Percentiles rank a stretch among this genome's conserved stretches.
phyloP scores from a whole-genome alignment of 2,329 filamentous ascomycete genomes.

The Fonsecaea monophora region DNA sequence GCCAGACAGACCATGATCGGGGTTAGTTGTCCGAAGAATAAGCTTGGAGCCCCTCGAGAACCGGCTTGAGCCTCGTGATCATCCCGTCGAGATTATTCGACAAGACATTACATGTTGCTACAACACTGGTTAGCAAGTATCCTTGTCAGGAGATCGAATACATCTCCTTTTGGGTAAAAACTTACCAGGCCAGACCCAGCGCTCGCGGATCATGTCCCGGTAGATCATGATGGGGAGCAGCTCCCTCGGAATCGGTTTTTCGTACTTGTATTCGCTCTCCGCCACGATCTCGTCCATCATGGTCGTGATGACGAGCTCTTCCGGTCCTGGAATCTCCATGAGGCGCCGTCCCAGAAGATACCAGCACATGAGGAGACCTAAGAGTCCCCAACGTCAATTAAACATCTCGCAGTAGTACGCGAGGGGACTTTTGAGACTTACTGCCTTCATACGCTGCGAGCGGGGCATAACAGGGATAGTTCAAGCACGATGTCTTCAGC shows the following conservation, averaged over 20 bases:
- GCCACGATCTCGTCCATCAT: slow-evolving; percentile 20
- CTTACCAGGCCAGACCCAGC: slow-evolving; percentile 15
- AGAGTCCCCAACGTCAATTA: not conserved
- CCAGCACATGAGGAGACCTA: slow-evolving; percentile 13
- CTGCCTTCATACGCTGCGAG: slow-evolving; percentile 3
- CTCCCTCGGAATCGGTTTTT: slow-evolving; percentile 8
- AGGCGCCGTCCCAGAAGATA: slow-evolving; percentile 13
- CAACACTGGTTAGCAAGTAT: not conserved
- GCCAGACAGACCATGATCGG: too few species aligned
- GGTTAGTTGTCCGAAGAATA: too few species aligned
- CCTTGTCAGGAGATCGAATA: too few species aligned
- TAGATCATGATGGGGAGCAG: slow-evolving; percentile 19
- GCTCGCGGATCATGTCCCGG: slow-evolving; percentile 17
- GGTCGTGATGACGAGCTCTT: slow-evolving; percentile 16
- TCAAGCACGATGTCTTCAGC: slow-evolving; percentile 3
- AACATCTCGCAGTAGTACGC: not conserved
- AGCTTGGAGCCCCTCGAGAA: not conserved
- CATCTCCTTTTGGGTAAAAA: not conserved
- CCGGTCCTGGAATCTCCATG: slow-evolving; percentile 10
- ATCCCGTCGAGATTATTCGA: not conserved
- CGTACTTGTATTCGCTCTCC: slow-evolving; percentile 17
- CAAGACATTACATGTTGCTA: slow-evolving; percentile 1
- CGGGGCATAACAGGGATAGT: slow-evolving; percentile 7
- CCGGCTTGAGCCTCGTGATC: not conserved
- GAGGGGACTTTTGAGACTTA: not conserved